A percentile compares a stretch with the other conserved stretches of the same genome.
Conservation (phyloP, 2,329 filamentous ascomycete species). For the Colletotrichum sp. region DNA sequence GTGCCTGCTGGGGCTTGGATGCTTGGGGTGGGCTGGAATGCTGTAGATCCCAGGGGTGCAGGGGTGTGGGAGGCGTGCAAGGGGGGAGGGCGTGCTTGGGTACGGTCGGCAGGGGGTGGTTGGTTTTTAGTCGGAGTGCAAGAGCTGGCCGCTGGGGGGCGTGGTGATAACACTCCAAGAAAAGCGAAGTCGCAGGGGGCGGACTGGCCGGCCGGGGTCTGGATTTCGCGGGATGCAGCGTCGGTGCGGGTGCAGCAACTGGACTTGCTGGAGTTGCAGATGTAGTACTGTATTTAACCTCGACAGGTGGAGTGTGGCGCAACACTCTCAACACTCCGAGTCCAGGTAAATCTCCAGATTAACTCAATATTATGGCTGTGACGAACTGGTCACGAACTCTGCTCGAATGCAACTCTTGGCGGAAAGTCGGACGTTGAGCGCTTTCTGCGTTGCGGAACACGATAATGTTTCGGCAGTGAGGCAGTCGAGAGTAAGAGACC, state of each 20-base stretch:
- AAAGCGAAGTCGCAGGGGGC: constrained; percentile 8
- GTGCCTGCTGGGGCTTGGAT: constrained; percentile 21
- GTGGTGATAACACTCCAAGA: background rate
- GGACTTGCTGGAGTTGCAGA: background rate
- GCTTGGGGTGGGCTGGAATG: constrained; percentile 22
- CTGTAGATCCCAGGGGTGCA: constrained; percentile 21
- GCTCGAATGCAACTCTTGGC: background rate
- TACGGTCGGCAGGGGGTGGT: constrained; percentile 1
- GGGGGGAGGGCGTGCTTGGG: constrained; percentile 6
- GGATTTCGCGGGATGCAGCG: constrained; percentile 16
- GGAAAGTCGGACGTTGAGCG: background rate
- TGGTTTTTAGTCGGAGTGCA: background rate
- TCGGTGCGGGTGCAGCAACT: constrained; percentile 6
- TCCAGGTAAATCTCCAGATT: background rate
- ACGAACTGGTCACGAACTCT: background rate
- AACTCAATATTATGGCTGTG: background rate
- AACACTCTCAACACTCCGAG: background rate
- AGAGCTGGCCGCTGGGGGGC: background rate
- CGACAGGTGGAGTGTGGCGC: background rate
- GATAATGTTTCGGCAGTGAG: background rate
- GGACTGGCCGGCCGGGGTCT: constrained; percentile 18
- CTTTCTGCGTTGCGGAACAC: background rate
- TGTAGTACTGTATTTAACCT: constrained; percentile 5
- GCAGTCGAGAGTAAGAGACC: too few species aligned
- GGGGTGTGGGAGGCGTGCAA: constrained; percentile 8